A percentile compares a stretch with the other conserved stretches of the same genome.
phyloP scores from a whole-genome alignment of 495 filamentous ascomycete species.

The Evernia prunastri region DNA sequence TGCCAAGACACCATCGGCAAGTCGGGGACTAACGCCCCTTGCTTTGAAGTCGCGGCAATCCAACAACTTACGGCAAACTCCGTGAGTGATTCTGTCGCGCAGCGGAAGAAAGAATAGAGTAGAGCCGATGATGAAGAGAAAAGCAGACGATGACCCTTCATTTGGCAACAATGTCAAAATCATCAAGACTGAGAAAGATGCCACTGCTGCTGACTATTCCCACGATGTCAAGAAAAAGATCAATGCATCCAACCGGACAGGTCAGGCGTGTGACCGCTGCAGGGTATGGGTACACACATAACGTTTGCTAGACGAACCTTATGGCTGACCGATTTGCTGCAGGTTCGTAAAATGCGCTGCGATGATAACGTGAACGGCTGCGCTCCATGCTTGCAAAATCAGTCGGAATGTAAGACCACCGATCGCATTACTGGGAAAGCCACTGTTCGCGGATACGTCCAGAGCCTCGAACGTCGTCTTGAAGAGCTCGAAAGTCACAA shows the following conservation, averaged over 20 bases:
- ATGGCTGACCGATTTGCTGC: conserved; percentile 11
- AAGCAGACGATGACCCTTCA: conserved; percentile 19
- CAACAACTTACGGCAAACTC: background rate
- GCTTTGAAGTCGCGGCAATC: background rate
- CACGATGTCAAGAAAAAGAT: conserved; percentile 59
- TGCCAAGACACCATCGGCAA: background rate
- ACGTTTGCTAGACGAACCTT: background rate
- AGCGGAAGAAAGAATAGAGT: background rate
- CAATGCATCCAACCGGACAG: conserved; percentile 60
- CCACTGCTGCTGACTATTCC: conserved; percentile 55
- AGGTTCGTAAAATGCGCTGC: conserved; percentile 82
- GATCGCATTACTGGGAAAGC: conserved; percentile 83
- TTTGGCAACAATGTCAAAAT: conserved; percentile 16
- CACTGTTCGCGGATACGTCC: conserved; percentile 54
- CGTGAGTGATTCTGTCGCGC: background rate
- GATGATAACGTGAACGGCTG: conserved; percentile 68
- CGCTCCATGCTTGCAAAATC: conserved; percentile 63
- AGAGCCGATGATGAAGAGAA: conserved; percentile 16
- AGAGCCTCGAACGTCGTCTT: conserved; percentile 34
- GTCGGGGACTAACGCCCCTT: background rate
- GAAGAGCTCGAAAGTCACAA: conserved; percentile 43
- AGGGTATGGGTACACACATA: conserved; percentile 50
- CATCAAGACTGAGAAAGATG: conserved; percentile 23
- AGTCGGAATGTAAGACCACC: conserved; percentile 69
- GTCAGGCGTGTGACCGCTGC: conserved; percentile 88